Percentiles rank a stretch among this genome's conserved stretches.
phyloP scores from a whole-genome alignment of 257 asterid species.

The Solanum raphanifolium region DNA sequence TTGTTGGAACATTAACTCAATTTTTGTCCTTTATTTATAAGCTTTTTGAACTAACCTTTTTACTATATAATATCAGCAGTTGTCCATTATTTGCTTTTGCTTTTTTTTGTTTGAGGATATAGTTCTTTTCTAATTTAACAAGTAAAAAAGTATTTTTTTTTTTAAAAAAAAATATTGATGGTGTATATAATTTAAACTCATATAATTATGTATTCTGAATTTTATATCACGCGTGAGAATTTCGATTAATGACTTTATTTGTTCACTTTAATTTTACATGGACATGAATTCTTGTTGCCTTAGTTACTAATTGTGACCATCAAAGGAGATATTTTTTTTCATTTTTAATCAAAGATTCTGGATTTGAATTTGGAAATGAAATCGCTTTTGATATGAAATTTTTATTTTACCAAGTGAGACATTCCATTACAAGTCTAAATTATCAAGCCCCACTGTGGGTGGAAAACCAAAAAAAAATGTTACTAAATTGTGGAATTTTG shows the following conservation, averaged over 20 bases:
- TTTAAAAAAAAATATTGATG: background rate
- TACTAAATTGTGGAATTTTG: background rate
- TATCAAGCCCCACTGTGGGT: background rate
- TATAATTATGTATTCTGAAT: background rate
- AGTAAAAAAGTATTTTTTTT: background rate
- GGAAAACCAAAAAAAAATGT: background rate
- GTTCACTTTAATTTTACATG: background rate
- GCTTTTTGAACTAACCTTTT: background rate
- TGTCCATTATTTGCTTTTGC: background rate
- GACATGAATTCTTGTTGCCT: background rate
- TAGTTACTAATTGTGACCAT: background rate
- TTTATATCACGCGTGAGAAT: background rate
- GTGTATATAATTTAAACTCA: background rate
- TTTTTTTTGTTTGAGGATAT: background rate
- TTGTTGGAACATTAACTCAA: background rate
- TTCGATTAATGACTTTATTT: background rate
- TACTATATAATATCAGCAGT: background rate
- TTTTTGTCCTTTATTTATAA: background rate
- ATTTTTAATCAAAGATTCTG: accelerated
- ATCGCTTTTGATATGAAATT: background rate
- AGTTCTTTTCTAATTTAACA: background rate
- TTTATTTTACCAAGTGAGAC: background rate
- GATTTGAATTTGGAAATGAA: accelerated
- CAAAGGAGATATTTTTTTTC: background rate
- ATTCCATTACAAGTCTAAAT: background rate